These are phyloP conservation scores for Wallacemonas sp. DNA, from an alignment of 208 protist genomes.

Conservation along the genomic window DNA sequence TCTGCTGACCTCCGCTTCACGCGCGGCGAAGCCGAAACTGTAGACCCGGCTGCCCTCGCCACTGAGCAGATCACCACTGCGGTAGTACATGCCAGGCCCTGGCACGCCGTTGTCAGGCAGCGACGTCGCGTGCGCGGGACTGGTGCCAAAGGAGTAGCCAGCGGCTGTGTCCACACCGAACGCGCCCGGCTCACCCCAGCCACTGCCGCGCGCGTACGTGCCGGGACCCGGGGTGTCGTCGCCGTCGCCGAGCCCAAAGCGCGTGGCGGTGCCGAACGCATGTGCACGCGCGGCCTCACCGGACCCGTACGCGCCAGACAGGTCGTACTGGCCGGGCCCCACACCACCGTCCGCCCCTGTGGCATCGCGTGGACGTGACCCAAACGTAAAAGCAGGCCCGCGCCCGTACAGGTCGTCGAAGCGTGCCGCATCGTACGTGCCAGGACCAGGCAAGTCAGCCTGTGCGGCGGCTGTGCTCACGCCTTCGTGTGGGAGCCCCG, in stretches of 20 bases:
- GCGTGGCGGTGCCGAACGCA: slow-evolving; percentile 26
- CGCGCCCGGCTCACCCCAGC: too few relatives aligned
- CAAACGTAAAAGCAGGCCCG: slow-evolving; percentile 9
- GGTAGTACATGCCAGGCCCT: neutral
- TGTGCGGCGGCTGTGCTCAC: neutral
- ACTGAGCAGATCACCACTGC: neutral
- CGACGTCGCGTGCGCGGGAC: neutral
- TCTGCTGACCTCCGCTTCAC: too few relatives aligned
- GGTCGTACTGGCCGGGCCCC: slow-evolving; percentile 40
- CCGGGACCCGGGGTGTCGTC: slow-evolving; percentile 24
- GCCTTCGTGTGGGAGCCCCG: neutral
- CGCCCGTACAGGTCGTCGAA: neutral
- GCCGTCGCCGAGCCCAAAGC: too few relatives aligned
- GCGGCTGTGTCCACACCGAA: neutral
- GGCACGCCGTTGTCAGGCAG: neutral
- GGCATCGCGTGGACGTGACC: neutral
- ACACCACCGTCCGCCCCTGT: neutral
- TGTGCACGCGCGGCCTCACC: neutral
- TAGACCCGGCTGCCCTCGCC: too few relatives aligned
- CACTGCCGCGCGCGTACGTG: slow-evolving; percentile 15
- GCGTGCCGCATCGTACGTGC: slow-evolving; percentile 27
- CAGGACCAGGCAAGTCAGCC: slow-evolving; percentile 27
- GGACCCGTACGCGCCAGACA: neutral
- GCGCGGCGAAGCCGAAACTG: too few relatives aligned
- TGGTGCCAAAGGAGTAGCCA: slow-evolving; percentile 14